phyloP scores from a whole-genome alignment of 495 filamentous ascomycete species.

The Aspergillus wentii region DNA sequence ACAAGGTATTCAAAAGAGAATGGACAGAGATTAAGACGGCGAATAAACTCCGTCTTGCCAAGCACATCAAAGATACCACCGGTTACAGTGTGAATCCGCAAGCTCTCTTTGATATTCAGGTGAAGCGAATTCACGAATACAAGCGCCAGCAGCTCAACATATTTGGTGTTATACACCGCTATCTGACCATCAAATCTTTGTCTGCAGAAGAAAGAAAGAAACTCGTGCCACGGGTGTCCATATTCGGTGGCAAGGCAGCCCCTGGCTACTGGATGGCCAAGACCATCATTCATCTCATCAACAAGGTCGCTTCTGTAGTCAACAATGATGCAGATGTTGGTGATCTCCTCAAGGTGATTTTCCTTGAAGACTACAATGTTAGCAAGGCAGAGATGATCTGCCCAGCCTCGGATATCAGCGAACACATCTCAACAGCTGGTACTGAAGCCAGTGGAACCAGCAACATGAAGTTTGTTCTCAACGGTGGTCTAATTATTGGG shows the following conservation, averaged over 20 bases:
- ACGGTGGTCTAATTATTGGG: conserved; percentile 94
- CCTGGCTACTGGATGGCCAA: conserved; percentile 99
- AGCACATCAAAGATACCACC: conserved; percentile 77
- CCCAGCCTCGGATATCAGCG: conserved; percentile 92
- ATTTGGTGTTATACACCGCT: conserved; percentile 94
- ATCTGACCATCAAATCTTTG: conserved; percentile 83
- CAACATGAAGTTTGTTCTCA: conserved; percentile 99
- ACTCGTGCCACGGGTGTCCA: conserved; percentile 83
- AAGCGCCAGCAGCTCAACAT: conserved; percentile 99
- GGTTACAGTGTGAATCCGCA: conserved; percentile 79
- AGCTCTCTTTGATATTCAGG: conserved; percentile 92
- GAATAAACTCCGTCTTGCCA: conserved; percentile 78
- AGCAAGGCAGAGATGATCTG: conserved; percentile 97
- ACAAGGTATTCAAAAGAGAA: conserved; percentile 84
- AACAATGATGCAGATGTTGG: conserved; percentile 90
- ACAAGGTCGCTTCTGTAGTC: conserved; percentile 83
- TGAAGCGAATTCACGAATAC: conserved; percentile 99
- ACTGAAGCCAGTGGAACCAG: conserved; percentile 70
- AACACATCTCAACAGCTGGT: conserved; percentile 97
- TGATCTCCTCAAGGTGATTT: conserved; percentile 93
- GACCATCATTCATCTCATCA: conserved; percentile 95
- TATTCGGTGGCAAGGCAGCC: conserved; percentile 96
- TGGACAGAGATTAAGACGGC: conserved; percentile 85
- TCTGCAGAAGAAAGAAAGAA: conserved; percentile 82
- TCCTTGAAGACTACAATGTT: conserved; percentile 97